A percentile compares a stretch with the other conserved stretches of the same genome.
phyloP scores from a whole-genome alignment of 1,284 basidiomycete genomes.

The Ceratobasidium sp. region DNA sequence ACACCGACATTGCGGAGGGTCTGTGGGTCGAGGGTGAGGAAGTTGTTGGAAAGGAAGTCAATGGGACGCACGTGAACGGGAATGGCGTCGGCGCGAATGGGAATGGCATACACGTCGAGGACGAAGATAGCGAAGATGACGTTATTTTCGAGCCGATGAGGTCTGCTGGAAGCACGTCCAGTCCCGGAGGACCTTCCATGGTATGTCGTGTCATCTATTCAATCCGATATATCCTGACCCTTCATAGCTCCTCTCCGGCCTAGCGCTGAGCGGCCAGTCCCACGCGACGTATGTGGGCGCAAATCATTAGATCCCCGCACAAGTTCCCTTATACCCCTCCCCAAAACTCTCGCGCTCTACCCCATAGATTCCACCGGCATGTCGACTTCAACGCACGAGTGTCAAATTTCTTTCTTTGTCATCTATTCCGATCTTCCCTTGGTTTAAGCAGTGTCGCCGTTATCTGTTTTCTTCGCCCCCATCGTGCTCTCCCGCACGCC shows the following conservation, averaged over 20 bases:
- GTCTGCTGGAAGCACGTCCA: conserved; percentile 4
- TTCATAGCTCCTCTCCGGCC: conserved; percentile 28
- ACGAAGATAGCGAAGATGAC: conserved; percentile 43
- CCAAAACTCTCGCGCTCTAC: not conserved
- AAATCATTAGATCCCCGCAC: not conserved
- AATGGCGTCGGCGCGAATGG: conserved; percentile 18
- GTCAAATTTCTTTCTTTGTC: not conserved
- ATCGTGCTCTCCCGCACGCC: conserved; percentile 6
- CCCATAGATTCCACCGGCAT: not conserved
- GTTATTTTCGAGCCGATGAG: conserved; percentile 45
- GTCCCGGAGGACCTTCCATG: conserved; percentile 21
- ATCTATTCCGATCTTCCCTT: not conserved
- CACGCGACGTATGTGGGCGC: not conserved
- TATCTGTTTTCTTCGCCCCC: not conserved
- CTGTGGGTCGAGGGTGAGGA: conserved; percentile 14
- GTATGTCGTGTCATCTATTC: not conserved
- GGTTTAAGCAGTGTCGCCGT: no score
- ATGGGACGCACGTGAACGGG: not conserved
- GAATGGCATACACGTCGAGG: conserved; percentile 13
- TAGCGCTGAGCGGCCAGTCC: conserved; percentile 33
- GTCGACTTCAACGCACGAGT: conserved; percentile 1
- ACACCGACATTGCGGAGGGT: conserved; percentile 4
- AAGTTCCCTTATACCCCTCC: not conserved
- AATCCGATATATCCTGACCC: not conserved
- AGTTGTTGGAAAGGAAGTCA: not conserved